A percentile compares a stretch with the other conserved stretches of the same genome.
phyloP scores from a whole-genome alignment of 805 yeast species.

The Ogataea salicorniae region DNA sequence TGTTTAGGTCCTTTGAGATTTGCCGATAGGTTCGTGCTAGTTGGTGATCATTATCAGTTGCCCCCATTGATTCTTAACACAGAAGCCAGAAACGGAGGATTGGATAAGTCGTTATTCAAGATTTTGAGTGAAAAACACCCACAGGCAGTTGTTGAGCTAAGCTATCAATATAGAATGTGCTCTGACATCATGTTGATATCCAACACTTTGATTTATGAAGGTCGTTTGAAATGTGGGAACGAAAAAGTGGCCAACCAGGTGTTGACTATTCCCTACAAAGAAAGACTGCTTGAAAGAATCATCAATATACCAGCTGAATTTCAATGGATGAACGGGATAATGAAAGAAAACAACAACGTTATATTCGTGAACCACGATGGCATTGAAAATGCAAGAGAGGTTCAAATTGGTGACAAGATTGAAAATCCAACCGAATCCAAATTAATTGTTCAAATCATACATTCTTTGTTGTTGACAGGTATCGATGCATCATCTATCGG shows the following conservation, averaged over 20 bases:
- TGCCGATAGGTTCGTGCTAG: constrained; percentile 76
- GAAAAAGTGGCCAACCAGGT: constrained; percentile 54
- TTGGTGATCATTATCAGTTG: constrained; percentile 94
- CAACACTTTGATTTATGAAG: constrained; percentile 72
- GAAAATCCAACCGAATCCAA: constrained; percentile 72
- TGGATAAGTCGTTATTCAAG: constrained; percentile 74
- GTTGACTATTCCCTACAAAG: constrained; percentile 43
- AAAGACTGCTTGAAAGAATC: constrained; percentile 16
- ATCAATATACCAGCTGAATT: constrained; percentile 5
- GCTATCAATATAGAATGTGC: constrained; percentile 90
- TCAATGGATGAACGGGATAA: constrained; percentile 53
- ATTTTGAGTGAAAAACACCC: constrained; percentile 70
- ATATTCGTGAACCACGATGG: constrained; percentile 76
- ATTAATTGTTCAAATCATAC: constrained; percentile 57
- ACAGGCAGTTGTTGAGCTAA: constrained; percentile 64
- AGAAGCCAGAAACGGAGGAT: constrained; percentile 57
- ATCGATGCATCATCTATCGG: constrained; percentile 62
- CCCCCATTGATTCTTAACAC: constrained; percentile 80
- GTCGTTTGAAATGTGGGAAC: constrained; percentile 72
- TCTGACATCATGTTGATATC: constrained; percentile 80
- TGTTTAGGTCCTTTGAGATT: constrained; percentile 82
- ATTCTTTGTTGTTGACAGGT: constrained; percentile 54
- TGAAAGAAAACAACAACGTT: constrained; percentile 57
- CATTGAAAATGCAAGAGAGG: constrained; percentile 50
- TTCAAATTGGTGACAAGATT: constrained; percentile 55